phyloP scores from a whole-genome alignment of 225 moss, liverwort and hornwort species.

The Sphagnum tenellum region DNA sequence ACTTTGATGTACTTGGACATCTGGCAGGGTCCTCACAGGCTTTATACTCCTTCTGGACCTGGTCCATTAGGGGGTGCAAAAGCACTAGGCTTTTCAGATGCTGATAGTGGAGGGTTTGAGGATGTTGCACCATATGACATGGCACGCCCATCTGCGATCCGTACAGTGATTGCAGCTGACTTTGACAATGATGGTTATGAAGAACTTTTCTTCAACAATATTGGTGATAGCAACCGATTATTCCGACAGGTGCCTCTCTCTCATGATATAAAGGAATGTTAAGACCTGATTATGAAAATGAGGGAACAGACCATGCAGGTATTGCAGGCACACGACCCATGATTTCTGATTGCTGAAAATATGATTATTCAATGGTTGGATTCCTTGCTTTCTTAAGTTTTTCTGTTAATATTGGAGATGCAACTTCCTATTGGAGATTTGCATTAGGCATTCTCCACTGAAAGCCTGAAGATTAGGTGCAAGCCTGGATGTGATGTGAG shows the following conservation, averaged over 20 bases:
- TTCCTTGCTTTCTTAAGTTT: too few species aligned
- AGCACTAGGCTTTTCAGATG: conserved; percentile 63
- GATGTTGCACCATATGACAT: conserved; percentile 69
- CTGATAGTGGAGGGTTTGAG: conserved; percentile 57
- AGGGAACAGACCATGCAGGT: too few species aligned
- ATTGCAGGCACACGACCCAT: too few species aligned
- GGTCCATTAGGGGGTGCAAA: conserved; percentile 69
- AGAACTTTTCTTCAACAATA: conserved; percentile 86
- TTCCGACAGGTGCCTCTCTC: conserved; percentile 60
- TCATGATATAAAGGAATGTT: too few species aligned
- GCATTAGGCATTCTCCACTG: too few species aligned
- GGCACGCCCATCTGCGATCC: conserved; percentile 71
- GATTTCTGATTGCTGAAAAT: too few species aligned
- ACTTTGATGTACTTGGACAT: background rate
- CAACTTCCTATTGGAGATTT: too few species aligned
- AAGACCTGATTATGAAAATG: too few species aligned
- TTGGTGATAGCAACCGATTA: conserved; percentile 68
- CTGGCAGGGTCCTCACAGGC: conserved; percentile 67
- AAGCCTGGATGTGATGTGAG: too few species aligned
- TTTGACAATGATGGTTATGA: conserved; percentile 96
- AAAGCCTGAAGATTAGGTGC: too few species aligned
- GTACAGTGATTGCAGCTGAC: conserved; percentile 86
- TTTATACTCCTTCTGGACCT: conserved; percentile 65
- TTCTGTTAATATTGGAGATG: too few species aligned
- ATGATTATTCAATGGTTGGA: too few species aligned